These are phyloP conservation scores for Tuber melanosporum DNA, from an alignment of 495 filamentous ascomycete species.

Conservation along the genomic window DNA sequence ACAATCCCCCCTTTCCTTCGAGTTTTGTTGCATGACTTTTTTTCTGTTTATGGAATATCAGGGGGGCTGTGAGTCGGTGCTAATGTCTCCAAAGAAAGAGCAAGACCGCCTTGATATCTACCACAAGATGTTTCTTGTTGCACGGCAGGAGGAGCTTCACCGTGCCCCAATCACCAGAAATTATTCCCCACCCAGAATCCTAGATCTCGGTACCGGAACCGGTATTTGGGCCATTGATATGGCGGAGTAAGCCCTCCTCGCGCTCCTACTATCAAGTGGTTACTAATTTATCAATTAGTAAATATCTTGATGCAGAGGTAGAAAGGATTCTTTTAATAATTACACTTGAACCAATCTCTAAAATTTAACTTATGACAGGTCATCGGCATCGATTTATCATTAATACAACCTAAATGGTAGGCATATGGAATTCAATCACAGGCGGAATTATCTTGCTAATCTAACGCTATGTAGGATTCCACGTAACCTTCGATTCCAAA, in stretches of 20 bases:
- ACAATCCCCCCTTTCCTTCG: background rate
- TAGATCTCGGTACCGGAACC: slow-evolving; percentile 83
- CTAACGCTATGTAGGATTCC: slow-evolving; percentile 54
- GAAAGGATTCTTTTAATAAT: background rate
- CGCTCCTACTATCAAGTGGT: background rate
- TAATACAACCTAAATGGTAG: slow-evolving; percentile 71
- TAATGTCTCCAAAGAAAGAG: slow-evolving; percentile 46
- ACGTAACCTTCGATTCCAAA: slow-evolving; percentile 60
- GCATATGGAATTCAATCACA: slow-evolving; percentile 21
- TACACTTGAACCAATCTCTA: background rate
- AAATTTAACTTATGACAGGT: slow-evolving; percentile 46
- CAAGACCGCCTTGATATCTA: slow-evolving; percentile 71
- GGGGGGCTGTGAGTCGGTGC: slow-evolving; percentile 6
- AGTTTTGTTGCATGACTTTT: background rate
- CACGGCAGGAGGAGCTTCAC: slow-evolving; percentile 55
- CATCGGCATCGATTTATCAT: slow-evolving; percentile 67
- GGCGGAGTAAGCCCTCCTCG: slow-evolving; percentile 57
- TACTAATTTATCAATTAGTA: slow-evolving; percentile 43
- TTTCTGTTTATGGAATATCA: background rate
- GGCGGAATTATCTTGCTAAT: background rate
- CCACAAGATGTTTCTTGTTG: slow-evolving; percentile 65
- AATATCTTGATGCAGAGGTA: slow-evolving; percentile 54
- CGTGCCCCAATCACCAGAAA: slow-evolving; percentile 51
- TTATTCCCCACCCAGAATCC: slow-evolving; percentile 50
- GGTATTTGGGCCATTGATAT: slow-evolving; percentile 90